Conservation (phyloP, 495 filamentous ascomycete species). For the Daldinia vernicosa region DNA sequence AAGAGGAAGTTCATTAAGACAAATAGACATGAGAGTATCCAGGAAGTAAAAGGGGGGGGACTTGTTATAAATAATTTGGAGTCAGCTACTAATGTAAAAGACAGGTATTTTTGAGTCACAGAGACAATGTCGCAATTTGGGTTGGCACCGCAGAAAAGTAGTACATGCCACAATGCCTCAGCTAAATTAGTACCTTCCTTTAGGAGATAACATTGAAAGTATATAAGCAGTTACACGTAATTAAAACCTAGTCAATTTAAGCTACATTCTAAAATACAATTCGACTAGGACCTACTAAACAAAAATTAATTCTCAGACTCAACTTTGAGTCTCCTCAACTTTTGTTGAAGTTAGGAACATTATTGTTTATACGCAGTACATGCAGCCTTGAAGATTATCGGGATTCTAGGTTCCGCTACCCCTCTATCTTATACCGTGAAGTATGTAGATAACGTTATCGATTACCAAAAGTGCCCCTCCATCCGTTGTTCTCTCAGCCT, state of each 20-base stretch:
- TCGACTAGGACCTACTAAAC: neutral
- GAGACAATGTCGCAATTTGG: conserved; percentile 10
- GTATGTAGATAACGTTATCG: neutral
- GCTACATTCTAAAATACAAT: neutral
- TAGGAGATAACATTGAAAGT: neutral
- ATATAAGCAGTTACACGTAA: neutral
- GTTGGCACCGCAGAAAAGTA: neutral
- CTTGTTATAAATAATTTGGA: conserved; percentile 22
- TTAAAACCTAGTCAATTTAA: neutral
- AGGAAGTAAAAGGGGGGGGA: conserved; percentile 11
- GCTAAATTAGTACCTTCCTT: conserved; percentile 5
- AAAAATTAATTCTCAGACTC: neutral
- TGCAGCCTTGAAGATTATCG: neutral
- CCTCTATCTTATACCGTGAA: neutral
- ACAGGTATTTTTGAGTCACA: conserved; percentile 9
- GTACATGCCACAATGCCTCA: conserved; percentile 29
- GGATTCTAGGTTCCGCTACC: neutral
- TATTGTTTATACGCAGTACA: neutral
- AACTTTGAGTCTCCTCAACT: neutral
- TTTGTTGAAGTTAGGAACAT: neutral
- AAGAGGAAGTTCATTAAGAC: conserved; percentile 47
- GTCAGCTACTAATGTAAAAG: neutral
- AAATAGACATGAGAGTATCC: conserved; percentile 13
- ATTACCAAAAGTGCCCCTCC: conserved; percentile 1
- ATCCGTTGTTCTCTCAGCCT: neutral